These are phyloP conservation scores for Metschnikowia matae DNA, from an alignment of 805 yeast species.

Conservation along the genomic window DNA sequence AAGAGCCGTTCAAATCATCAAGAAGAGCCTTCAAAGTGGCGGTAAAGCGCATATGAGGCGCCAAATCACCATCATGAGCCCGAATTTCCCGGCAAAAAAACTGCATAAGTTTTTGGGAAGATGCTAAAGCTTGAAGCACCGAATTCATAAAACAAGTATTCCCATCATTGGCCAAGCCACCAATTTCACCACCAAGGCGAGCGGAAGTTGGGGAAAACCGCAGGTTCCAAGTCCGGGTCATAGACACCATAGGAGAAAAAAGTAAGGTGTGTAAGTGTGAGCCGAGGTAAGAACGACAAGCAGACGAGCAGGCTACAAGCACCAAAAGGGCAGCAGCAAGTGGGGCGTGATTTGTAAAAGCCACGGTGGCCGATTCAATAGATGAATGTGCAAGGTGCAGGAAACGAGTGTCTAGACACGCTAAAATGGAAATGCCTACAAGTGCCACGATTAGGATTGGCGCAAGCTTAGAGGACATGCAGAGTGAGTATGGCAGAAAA, in stretches of 20 bases:
- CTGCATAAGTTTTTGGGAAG: conserved; percentile 55
- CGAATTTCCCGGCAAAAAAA: conserved; percentile 47
- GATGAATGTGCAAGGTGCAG: background rate
- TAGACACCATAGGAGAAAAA: background rate
- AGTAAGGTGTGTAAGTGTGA: background rate
- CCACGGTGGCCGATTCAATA: background rate
- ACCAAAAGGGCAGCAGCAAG: conserved; percentile 10
- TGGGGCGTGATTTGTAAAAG: conserved; percentile 5
- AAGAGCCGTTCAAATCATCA: conserved; percentile 54
- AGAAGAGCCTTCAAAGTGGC: conserved; percentile 49
- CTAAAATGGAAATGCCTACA: background rate
- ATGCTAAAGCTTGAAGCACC: conserved; percentile 78
- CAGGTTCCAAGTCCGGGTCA: conserved; percentile 1
- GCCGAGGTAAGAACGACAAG: background rate
- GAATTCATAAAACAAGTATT: conserved; percentile 94
- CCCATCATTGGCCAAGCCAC: conserved; percentile 87
- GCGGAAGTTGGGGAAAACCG: background rate
- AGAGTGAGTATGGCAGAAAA: conserved; percentile 2
- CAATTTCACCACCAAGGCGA: conserved; percentile 64
- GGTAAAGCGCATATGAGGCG: conserved; percentile 45
- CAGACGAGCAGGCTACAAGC: conserved; percentile 1
- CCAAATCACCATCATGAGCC: conserved; percentile 20
- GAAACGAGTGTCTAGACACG: background rate
- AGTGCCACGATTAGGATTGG: background rate
- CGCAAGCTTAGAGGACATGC: background rate